Percentiles rank a stretch among this genome's conserved stretches.
Conservation (phyloP, 306 rosid species). For the Medicago ruthenica region DNA sequence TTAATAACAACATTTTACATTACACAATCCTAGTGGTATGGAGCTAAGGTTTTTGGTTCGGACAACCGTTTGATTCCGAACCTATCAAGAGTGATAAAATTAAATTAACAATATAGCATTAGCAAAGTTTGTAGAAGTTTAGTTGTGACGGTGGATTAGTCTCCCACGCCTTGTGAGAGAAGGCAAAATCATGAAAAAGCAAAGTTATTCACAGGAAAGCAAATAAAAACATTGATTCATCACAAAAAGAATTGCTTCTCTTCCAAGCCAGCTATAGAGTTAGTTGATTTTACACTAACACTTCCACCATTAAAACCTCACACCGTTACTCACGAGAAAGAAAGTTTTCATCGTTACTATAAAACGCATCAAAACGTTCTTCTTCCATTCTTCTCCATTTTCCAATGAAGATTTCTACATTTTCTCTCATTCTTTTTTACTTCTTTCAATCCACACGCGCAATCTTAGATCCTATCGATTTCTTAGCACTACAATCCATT, state of each 20-base stretch:
- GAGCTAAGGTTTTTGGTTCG: constrained; percentile 59
- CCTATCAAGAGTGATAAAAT: constrained; percentile 37
- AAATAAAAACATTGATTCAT: constrained; percentile 34
- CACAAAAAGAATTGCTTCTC: constrained; percentile 55
- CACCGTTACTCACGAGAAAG: constrained; percentile 42
- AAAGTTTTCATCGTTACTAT: not conserved
- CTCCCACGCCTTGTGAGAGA: constrained; percentile 58
- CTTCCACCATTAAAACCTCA: constrained; percentile 57
- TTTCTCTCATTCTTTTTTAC: constrained; percentile 38
- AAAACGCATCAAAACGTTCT: constrained; percentile 1
- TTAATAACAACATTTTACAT: not conserved
- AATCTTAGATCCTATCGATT: constrained; percentile 79
- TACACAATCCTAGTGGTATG: not conserved
- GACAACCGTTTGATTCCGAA: constrained; percentile 74
- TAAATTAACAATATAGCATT: constrained; percentile 1
- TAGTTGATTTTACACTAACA: constrained; percentile 21
- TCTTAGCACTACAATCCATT: constrained; percentile 86
- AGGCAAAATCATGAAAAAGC: constrained; percentile 56
- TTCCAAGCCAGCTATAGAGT: constrained; percentile 61
- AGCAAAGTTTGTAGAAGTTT: not conserved
- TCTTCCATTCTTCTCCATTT: constrained; percentile 4
- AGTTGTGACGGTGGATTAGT: constrained; percentile 35
- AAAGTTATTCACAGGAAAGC: constrained; percentile 39
- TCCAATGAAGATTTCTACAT: constrained; percentile 36
- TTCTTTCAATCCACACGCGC: constrained; percentile 47